A percentile compares a stretch with the other conserved stretches of the same genome.
phyloP scores from a whole-genome alignment of 1,284 basidiomycete genomes.

The Marasmius sp. region DNA sequence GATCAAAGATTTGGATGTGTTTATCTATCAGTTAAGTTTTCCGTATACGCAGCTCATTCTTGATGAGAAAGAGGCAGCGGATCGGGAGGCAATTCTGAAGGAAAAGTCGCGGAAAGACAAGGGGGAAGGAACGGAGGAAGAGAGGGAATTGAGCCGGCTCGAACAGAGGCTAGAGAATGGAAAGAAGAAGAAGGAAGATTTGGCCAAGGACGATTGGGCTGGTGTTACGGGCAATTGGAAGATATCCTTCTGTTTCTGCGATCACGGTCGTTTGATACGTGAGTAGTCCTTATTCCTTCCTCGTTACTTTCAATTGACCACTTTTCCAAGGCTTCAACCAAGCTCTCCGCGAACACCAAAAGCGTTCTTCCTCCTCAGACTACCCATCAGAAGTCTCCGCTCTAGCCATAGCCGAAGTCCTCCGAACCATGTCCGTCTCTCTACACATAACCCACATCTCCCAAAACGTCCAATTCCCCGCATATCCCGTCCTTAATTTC shows the following conservation, averaged over 20 bases:
- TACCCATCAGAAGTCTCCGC: constrained; percentile 40
- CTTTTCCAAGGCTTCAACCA: constrained; percentile 45
- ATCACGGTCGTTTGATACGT: constrained; percentile 66
- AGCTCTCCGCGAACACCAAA: background rate
- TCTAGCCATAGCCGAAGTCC: constrained; percentile 48
- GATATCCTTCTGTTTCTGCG: constrained; percentile 64
- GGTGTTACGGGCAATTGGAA: constrained; percentile 60
- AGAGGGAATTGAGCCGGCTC: too few relatives aligned
- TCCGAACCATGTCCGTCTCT: constrained; percentile 46
- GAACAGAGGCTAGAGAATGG: too few relatives aligned
- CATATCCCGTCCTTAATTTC: constrained; percentile 53
- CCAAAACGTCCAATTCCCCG: constrained; percentile 46
- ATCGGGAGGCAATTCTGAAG: constrained; percentile 20
- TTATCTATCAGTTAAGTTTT: constrained; percentile 50
- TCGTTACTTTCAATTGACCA: constrained; percentile 2
- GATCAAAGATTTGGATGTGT: constrained; percentile 20
- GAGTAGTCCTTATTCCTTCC: constrained; percentile 21
- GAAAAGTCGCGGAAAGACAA: too few relatives aligned
- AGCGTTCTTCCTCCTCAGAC: background rate
- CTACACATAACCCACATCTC: constrained; percentile 42
- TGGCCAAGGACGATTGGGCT: constrained; percentile 59
- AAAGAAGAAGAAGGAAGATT: too few relatives aligned
- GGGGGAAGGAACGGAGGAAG: too few relatives aligned
- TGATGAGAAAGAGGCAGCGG: constrained; percentile 31
- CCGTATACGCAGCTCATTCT: constrained; percentile 54